Percentiles rank a stretch among this genome's conserved stretches.
Conservation (phyloP, 2,329 filamentous ascomycete species). For the Pseudogymnoascus sp. region DNA sequence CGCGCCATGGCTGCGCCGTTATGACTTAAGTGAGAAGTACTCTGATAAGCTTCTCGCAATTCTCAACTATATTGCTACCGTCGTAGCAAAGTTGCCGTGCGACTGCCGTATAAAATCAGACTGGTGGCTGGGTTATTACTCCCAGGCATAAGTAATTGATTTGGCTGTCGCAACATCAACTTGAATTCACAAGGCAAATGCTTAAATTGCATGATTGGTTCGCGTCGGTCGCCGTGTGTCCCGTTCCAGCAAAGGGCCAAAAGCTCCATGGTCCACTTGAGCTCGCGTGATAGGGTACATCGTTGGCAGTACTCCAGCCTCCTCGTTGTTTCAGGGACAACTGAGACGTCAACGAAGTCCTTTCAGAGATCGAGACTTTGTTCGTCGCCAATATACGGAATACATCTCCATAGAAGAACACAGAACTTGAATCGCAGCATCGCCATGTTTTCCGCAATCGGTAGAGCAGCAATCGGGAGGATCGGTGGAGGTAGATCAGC, state of each 20-base stretch:
- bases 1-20: slow-evolving; percentile 45
- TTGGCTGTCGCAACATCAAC: background rate
- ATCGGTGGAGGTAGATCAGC: slow-evolving; percentile 20
- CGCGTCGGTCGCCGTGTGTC: background rate
- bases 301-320: slow-evolving; percentile 1
- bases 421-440: background rate
- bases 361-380: background rate
- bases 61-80: slow-evolving; percentile 13
- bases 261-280: background rate
- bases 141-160: background rate
- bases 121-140: background rate
- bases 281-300: slow-evolving; percentile 8
- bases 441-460: slow-evolving; percentile 27
- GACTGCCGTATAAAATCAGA: slow-evolving; percentile 2
- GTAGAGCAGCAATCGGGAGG: slow-evolving; percentile 25
- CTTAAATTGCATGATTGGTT: background rate
- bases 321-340: slow-evolving; percentile 9
- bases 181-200: slow-evolving; percentile 7
- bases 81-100: background rate
- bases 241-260: background rate
- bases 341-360: background rate
- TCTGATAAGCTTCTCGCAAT: slow-evolving; percentile 22
- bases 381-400: background rate
- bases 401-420: background rate
- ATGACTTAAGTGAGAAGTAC: slow-evolving; percentile 35